A percentile compares a stretch with the other conserved stretches of the same genome.
Evolutionary conservation across 2,329 filamentous ascomycete genomes (phyloP).

Genomic region (Ceratocystis destructans): DNA sequence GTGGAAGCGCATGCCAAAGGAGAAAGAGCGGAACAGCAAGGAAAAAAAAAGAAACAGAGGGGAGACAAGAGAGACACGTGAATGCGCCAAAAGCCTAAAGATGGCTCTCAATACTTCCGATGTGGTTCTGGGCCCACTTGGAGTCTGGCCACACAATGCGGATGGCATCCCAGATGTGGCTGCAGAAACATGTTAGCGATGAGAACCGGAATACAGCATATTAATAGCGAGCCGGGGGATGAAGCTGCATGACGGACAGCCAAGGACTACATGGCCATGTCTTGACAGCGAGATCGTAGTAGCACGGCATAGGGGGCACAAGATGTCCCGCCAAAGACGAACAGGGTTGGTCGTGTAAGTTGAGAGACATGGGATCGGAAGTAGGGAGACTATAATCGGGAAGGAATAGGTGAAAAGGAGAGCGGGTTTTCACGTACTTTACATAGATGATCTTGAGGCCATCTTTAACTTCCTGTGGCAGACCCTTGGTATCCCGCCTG

Average conservation of each 20-base stretch:
- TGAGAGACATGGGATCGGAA: conserved; percentile 16
- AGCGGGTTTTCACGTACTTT: conserved; percentile 41
- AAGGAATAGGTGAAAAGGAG: conserved; percentile 31
- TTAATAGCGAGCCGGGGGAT: conserved; percentile 10
- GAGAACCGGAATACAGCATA: conserved; percentile 20
- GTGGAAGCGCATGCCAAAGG: neutral
- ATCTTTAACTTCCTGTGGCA: conserved; percentile 77
- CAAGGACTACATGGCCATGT: neutral
- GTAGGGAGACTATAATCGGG: conserved; percentile 18
- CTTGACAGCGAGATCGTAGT: neutral
- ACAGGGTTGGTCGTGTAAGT: conserved; percentile 3
- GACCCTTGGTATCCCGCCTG: conserved; percentile 78
- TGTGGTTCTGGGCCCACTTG: conserved; percentile 59
- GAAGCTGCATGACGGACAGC: neutral
- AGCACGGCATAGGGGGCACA: neutral
- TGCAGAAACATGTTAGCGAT: conserved; percentile 26
- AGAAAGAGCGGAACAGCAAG: neutral
- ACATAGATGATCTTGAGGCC: conserved; percentile 84
- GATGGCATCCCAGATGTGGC: conserved; percentile 90
- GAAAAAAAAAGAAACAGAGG: neutral
- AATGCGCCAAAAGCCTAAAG: conserved; percentile 37
- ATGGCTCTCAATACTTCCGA: conserved; percentile 62
- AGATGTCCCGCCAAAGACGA: neutral
- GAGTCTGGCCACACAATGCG: conserved; percentile 82
- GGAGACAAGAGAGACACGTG: conserved; percentile 6